phyloP scores from a whole-genome alignment of 2,329 filamentous ascomycete genomes.

The Sphaceloma murrayae region DNA sequence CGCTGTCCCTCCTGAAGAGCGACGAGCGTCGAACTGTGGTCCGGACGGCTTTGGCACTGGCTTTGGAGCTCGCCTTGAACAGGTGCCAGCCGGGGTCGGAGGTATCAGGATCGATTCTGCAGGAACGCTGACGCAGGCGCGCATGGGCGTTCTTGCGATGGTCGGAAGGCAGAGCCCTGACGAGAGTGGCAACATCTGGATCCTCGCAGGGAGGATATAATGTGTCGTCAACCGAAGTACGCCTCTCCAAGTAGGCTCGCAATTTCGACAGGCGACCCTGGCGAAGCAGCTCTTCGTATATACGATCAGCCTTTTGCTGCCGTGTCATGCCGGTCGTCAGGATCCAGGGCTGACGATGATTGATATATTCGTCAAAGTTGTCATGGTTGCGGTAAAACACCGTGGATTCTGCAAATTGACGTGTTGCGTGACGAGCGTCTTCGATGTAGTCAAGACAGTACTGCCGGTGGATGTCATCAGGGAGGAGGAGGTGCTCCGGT shows the following conservation, averaged over 20 bases:
- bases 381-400: conserved; percentile 6
- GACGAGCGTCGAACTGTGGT: no score
- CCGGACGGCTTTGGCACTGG: no score
- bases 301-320: conserved; percentile 4
- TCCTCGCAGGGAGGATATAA: neutral
- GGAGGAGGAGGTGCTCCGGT: neutral
- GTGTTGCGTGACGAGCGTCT: no score
- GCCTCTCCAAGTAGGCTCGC: neutral
- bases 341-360: conserved; percentile 8
- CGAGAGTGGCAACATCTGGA: neutral
- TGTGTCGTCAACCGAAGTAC: neutral
- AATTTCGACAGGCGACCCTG: neutral
- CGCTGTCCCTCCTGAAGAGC: no score
- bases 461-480: neutral
- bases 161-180: neutral
- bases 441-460: conserved; percentile 1
- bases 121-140: no score
- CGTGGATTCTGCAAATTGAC: neutral
- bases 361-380: neutral
- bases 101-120: no score
- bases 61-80: no score
- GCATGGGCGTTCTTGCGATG: no score
- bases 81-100: no score
- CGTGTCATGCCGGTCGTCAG: conserved; percentile 3
- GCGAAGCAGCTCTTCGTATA: conserved; percentile 1